These are phyloP conservation scores for Albugo laibachii DNA, from an alignment of 352 stramenopile genomes.

Conservation along the genomic window DNA sequence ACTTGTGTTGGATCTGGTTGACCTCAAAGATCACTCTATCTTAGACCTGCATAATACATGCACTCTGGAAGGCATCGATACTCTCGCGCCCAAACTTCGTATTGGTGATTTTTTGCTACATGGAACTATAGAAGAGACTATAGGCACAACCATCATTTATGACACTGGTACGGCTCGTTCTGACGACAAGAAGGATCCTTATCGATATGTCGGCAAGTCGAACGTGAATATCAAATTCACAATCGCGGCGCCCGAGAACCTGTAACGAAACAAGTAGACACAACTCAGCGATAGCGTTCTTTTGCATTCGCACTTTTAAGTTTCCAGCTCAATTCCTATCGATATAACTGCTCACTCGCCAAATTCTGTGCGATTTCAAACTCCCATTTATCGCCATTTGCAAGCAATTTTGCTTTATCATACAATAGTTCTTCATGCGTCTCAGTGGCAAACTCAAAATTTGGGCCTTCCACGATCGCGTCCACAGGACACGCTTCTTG, in stretches of 20 bases:
- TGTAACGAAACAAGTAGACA: background rate
- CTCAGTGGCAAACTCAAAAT: conserved; percentile 99
- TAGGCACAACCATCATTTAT: conserved; percentile 66
- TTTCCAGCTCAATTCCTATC: conserved; percentile 45
- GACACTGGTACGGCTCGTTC: conserved; percentile 29
- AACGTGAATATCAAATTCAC: conserved; percentile 69
- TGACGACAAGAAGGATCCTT: conserved; percentile 25
- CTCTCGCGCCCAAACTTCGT: conserved; percentile 26
- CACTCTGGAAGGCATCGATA: conserved; percentile 57
- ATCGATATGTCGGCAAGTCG: conserved; percentile 41
- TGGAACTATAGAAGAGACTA: conserved; percentile 45
- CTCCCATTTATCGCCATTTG: conserved; percentile 99
- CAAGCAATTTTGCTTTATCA: conserved; percentile 99
- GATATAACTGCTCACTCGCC: conserved; percentile 96
- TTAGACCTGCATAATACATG: conserved; percentile 42
- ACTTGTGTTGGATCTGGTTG: conserved; percentile 49
- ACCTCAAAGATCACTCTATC: conserved; percentile 68
- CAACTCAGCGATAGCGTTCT: background rate
- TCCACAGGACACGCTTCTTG: conserved; percentile 95
- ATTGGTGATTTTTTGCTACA: conserved; percentile 57
- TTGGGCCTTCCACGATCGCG: conserved; percentile 98
- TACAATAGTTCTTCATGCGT: conserved; percentile 99
- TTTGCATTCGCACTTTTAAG: background rate
- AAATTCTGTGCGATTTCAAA: conserved; percentile 99
- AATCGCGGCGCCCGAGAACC: conserved; percentile 37